These are phyloP conservation scores for Cladosporium phlei DNA, from an alignment of 2,329 filamentous ascomycete species.

Conservation along the genomic window DNA sequence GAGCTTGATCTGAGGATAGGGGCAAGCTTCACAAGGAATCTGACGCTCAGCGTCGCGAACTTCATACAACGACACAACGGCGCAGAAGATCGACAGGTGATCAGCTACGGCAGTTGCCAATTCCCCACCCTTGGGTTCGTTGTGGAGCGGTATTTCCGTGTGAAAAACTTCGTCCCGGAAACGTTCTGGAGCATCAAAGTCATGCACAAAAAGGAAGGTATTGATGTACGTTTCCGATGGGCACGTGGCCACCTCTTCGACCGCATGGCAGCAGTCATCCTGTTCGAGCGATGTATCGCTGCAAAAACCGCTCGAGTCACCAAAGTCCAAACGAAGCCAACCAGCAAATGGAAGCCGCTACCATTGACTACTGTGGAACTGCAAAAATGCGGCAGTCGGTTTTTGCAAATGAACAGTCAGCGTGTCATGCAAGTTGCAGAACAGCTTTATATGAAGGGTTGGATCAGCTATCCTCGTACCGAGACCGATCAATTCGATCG, in stretches of 20 bases:
- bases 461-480: slow-evolving; percentile 95
- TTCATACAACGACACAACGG: slow-evolving; percentile 60
- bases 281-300: slow-evolving; percentile 78
- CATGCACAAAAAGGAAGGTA: slow-evolving; percentile 68
- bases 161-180: slow-evolving; percentile 90
- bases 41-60: slow-evolving; percentile 70
- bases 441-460: slow-evolving; percentile 83
- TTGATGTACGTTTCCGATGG: slow-evolving; percentile 82
- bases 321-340: slow-evolving; percentile 85
- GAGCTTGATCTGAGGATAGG: slow-evolving; percentile 91
- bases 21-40: slow-evolving; percentile 83
- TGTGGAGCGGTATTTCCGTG: slow-evolving; percentile 89
- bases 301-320: slow-evolving; percentile 74
- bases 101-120: slow-evolving; percentile 65
- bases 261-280: slow-evolving; percentile 69
- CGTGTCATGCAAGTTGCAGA: slow-evolving; percentile 85
- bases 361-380: slow-evolving; percentile 93
- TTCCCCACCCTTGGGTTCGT: slow-evolving; percentile 97
- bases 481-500: slow-evolving; percentile 94
- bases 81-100: slow-evolving; percentile 62
- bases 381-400: slow-evolving; percentile 88
- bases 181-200: slow-evolving; percentile 90
- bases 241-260: slow-evolving; percentile 80
- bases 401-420: slow-evolving; percentile 86
- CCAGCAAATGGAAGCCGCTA: slow-evolving; percentile 88